phyloP scores from a whole-genome alignment of 345 rosid genomes.

The Mangifera indica region DNA sequence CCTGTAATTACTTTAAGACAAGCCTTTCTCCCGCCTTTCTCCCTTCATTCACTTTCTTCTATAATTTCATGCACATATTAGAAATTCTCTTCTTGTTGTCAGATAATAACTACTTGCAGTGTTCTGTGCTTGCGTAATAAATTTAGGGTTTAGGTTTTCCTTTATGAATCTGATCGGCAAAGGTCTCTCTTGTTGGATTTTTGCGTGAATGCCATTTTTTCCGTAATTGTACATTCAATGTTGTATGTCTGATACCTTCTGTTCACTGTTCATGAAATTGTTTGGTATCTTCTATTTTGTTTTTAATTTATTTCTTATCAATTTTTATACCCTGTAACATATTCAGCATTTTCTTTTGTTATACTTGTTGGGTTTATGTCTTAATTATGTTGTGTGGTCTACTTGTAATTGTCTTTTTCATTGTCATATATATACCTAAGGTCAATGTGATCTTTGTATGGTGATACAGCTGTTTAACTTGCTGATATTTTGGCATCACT shows the following conservation, averaged over 20 bases:
- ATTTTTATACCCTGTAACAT: background rate
- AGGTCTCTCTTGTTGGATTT: too few species aligned
- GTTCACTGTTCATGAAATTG: background rate
- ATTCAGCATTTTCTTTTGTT: background rate
- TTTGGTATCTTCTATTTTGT: background rate
- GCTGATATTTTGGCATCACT: conserved; percentile 2
- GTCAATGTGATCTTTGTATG: background rate
- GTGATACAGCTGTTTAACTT: background rate
- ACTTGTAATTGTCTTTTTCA: background rate
- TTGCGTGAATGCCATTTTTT: background rate
- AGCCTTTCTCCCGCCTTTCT: background rate
- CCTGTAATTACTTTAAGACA: background rate
- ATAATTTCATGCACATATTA: background rate
- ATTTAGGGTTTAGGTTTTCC: background rate
- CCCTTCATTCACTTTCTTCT: background rate
- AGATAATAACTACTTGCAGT: background rate
- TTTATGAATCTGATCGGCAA: too few species aligned
- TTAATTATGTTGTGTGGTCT: background rate
- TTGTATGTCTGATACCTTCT: background rate
- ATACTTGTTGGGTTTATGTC: background rate
- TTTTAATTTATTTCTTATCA: background rate
- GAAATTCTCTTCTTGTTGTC: background rate
- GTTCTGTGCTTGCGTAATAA: background rate
- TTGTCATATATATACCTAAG: conserved; percentile 8
- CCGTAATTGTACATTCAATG: background rate